These are phyloP conservation scores for Dothiorella sarmentorum DNA, from an alignment of 2,329 filamentous ascomycete genomes.

Conservation along the genomic window DNA sequence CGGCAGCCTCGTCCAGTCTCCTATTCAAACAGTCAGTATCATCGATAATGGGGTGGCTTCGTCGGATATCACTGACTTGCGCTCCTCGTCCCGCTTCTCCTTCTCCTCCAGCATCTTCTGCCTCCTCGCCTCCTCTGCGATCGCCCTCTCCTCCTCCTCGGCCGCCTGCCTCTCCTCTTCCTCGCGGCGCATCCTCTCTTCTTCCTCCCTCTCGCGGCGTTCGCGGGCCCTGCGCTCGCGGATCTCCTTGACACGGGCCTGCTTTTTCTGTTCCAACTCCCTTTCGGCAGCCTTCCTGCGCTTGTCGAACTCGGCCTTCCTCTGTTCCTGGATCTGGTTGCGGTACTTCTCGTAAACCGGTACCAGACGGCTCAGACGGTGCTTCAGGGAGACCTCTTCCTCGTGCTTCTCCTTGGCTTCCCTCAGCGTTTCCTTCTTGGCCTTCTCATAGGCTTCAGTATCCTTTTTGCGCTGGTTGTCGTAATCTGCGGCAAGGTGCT, in stretches of 20 bases:
- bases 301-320: constrained; percentile 94
- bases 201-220: constrained; percentile 79
- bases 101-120: constrained; percentile 71
- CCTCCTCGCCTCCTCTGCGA: constrained; percentile 75
- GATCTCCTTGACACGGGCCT: constrained; percentile 80
- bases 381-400: constrained; percentile 88
- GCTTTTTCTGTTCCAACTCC: constrained; percentile 89
- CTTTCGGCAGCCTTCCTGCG: constrained; percentile 86
- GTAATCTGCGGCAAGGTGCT: constrained; percentile 86
- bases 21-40: constrained; percentile 43
- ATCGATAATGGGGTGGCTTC: neutral
- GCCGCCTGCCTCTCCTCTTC: constrained; percentile 77
- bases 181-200: constrained; percentile 72
- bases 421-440: constrained; percentile 72
- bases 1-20: constrained; percentile 60
- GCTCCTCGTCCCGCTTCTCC: constrained; percentile 55
- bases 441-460: constrained; percentile 72
- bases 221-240: constrained; percentile 79
- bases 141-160: constrained; percentile 83
- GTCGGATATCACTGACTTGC: constrained; percentile 46
- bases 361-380: constrained; percentile 81
- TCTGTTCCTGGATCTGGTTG: constrained; percentile 75
- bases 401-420: constrained; percentile 86
- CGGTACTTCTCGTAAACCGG: constrained; percentile 82
- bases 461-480: constrained; percentile 77